A percentile compares a stretch with the other conserved stretches of the same genome.
phyloP scores from a whole-genome alignment of 192 early-diverging fungal genomes.

The Linnemannia zychae region DNA sequence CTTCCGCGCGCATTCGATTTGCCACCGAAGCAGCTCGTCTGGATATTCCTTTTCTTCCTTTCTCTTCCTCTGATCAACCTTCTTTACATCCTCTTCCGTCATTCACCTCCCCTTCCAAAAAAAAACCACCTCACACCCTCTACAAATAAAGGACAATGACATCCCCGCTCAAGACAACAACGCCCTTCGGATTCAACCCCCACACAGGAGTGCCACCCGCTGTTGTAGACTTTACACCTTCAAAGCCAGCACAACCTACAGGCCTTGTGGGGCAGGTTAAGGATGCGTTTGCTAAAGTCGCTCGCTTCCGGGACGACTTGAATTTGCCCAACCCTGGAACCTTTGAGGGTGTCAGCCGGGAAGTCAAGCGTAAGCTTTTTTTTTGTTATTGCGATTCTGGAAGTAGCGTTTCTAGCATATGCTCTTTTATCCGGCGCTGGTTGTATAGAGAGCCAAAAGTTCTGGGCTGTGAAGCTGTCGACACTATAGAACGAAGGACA shows the following conservation, averaged over 20 bases:
- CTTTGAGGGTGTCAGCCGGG: slow-evolving; percentile 86
- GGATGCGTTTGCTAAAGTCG: slow-evolving; percentile 33
- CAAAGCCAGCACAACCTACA: background rate
- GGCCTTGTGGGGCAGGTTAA: slow-evolving; percentile 48
- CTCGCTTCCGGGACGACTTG: slow-evolving; percentile 55
- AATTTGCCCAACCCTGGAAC: slow-evolving; percentile 85
- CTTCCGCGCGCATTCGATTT: background rate
- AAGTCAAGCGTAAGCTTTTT: slow-evolving; percentile 76
- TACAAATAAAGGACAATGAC: slow-evolving; percentile 19
- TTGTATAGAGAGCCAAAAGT: too few species aligned
- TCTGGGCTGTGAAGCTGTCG: too few species aligned
- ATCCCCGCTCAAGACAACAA: slow-evolving; percentile 44
- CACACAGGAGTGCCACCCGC: slow-evolving; percentile 8
- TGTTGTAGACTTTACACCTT: slow-evolving; percentile 10
- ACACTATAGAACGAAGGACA: too few species aligned
- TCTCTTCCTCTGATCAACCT: background rate
- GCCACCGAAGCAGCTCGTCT: background rate
- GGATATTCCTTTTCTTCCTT: background rate
- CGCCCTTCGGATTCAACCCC: slow-evolving; percentile 55
- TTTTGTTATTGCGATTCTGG: background rate
- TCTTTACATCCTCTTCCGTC: background rate
- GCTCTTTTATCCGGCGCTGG: too few species aligned
- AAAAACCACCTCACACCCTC: background rate
- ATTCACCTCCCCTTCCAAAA: too few species aligned
- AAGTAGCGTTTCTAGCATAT: background rate